phyloP scores from a whole-genome alignment of 75 land plant genomes.

The Cryptomeria japonica region DNA sequence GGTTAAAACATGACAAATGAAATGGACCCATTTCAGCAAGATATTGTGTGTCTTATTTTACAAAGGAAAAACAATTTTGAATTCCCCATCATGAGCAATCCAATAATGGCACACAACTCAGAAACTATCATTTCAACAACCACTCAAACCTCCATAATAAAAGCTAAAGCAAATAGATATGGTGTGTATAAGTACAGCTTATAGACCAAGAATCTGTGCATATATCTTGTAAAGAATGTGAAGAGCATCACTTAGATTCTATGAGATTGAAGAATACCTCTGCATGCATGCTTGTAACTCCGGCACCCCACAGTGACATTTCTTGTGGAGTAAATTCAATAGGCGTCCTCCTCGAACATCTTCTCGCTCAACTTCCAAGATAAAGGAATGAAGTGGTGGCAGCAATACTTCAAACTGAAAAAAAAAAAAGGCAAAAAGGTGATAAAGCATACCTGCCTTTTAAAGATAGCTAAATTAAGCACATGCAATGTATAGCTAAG shows the following conservation, averaged over 20 bases:
- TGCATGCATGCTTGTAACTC: conserved; percentile 96
- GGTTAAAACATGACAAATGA: background rate
- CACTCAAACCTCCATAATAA: background rate
- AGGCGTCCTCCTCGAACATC: conserved; percentile 87
- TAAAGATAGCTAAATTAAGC: background rate
- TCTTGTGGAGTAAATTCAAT: conserved; percentile 79
- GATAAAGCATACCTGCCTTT: background rate
- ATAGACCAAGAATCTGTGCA: background rate
- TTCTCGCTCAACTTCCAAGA: conserved; percentile 81
- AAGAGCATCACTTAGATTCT: background rate
- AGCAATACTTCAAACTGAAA: conserved; percentile 83
- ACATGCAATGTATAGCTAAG: background rate
- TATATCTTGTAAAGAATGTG: background rate
- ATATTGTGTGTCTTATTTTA: background rate
- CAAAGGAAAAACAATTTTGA: background rate
- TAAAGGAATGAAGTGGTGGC: conserved; percentile 85
- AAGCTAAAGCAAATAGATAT: background rate
- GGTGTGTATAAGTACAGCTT: background rate
- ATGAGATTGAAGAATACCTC: conserved; percentile 46
- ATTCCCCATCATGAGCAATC: background rate
- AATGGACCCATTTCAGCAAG: background rate
- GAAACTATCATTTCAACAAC: background rate
- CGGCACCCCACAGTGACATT: conserved; percentile 97
- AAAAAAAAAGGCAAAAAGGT: background rate
- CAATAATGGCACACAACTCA: background rate